Evolutionary conservation across 345 rosid species (phyloP).

Genomic region (Salix caprea): DNA sequence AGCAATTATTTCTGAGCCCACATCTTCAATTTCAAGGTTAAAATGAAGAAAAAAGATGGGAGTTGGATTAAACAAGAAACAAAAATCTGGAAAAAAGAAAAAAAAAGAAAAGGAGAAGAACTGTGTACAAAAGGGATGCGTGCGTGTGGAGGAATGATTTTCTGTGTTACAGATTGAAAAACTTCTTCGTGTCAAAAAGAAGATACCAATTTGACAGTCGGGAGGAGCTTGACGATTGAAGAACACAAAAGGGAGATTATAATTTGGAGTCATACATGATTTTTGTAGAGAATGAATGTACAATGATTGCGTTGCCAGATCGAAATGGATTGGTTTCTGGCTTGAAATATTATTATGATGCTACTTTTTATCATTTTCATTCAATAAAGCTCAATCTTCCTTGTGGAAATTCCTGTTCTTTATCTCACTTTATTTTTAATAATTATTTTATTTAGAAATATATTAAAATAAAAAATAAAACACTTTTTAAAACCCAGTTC

Average conservation of each 20-base stretch:
- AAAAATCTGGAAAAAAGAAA: neutral
- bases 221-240: neutral
- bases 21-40: conserved; percentile 54
- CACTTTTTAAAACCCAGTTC: no score
- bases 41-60: conserved; percentile 8
- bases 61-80: neutral
- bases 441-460: no score
- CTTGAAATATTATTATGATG: neutral
- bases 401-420: neutral
- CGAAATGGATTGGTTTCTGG: neutral
- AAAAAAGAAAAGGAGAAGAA: no score
- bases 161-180: conserved; percentile 9
- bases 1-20: conserved; percentile 48
- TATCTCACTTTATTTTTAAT: no score
- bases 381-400: neutral
- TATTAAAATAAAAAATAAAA: no score
- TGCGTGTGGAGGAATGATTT: neutral
- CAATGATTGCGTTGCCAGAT: conserved; percentile 3
- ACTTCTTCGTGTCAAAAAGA: conserved; percentile 7
- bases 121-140: conserved; percentile 5
- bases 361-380: neutral
- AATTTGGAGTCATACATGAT: conserved; percentile 9
- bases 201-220: conserved; percentile 12
- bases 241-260: neutral
- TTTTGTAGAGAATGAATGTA: conserved; percentile 9